phyloP scores from a whole-genome alignment of 306 rosid species.

The Albizia julibrissin region DNA sequence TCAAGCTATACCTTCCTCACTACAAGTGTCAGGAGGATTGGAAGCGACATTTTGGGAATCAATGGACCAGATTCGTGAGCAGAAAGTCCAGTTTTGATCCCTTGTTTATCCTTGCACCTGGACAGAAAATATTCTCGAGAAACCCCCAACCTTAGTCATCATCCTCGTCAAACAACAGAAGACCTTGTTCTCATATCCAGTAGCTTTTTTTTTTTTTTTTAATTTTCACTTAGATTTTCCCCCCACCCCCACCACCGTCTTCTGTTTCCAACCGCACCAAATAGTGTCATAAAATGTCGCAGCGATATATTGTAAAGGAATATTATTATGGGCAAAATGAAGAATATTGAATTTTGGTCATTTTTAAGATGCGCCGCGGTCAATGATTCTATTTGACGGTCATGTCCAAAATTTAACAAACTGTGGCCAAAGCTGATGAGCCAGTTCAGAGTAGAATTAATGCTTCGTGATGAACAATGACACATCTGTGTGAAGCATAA shows the following conservation, averaged over 20 bases:
- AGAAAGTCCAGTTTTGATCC: slow-evolving; percentile 77
- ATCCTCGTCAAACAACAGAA: neutral
- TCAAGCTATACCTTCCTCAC: slow-evolving; percentile 87
- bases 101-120: slow-evolving; percentile 81
- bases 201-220: neutral
- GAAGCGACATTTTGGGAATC: slow-evolving; percentile 76
- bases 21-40: slow-evolving; percentile 66
- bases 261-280: neutral
- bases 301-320: slow-evolving; percentile 41
- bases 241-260: neutral
- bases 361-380: neutral
- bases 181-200: neutral
- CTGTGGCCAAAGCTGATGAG: slow-evolving; percentile 11
- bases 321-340: slow-evolving; percentile 36
- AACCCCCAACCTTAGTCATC: slow-evolving; percentile 35
- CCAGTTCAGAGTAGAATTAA: neutral
- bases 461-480: slow-evolving; percentile 26
- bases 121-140: slow-evolving; percentile 77
- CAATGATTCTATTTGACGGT: slow-evolving; percentile 14
- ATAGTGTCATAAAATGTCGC: slow-evolving; percentile 8
- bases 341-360: slow-evolving; percentile 23
- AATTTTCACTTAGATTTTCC: neutral
- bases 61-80: slow-evolving; percentile 63
- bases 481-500: slow-evolving; percentile 20
- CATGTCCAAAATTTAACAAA: neutral